Conservation (phyloP, 495 filamentous ascomycete genomes). For the Lentithecium fluviatile region DNA sequence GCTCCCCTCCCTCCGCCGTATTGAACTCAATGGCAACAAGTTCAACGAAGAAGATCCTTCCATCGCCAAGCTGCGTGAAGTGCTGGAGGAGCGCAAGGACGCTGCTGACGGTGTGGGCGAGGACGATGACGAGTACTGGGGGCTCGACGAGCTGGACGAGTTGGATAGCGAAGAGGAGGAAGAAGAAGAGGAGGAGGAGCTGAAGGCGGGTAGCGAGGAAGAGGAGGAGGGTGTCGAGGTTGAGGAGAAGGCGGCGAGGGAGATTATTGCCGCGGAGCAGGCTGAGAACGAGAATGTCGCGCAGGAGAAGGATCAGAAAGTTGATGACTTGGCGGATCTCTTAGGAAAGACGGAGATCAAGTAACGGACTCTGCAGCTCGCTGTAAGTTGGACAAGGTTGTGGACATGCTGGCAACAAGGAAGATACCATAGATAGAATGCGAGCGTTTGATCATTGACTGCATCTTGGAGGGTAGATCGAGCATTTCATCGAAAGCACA, state of each 20-base stretch:
- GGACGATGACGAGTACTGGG: conserved; percentile 65
- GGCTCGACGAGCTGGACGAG: conserved; percentile 79
- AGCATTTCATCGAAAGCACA: too few species aligned
- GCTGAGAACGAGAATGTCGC: conserved; percentile 72
- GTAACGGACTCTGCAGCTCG: not conserved
- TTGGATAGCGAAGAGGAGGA: conserved; percentile 67
- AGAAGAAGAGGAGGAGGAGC: conserved; percentile 65
- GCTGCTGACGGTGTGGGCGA: conserved; percentile 61
- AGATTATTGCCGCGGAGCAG: conserved; percentile 65
- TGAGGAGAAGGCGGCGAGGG: conserved; percentile 58
- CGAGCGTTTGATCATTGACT: not conserved
- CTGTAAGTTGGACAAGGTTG: too few species aligned
- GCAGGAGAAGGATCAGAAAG: conserved; percentile 70
- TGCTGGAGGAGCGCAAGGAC: conserved; percentile 56
- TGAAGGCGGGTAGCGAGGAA: conserved; percentile 53
- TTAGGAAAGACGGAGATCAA: conserved; percentile 62
- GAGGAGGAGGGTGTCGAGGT: conserved; percentile 54
- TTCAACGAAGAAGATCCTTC: conserved; percentile 80
- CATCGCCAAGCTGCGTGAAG: conserved; percentile 52
- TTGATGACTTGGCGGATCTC: conserved; percentile 75
- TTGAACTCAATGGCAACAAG: conserved; percentile 95
- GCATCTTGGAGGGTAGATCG: not conserved
- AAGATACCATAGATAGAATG: conserved; percentile 23
- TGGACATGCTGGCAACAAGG: not conserved
- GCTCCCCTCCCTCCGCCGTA: conserved; percentile 71